A percentile compares a stretch with the other conserved stretches of the same genome.
phyloP scores from a whole-genome alignment of 2,329 filamentous ascomycete species.

The Neurospora sp. region DNA sequence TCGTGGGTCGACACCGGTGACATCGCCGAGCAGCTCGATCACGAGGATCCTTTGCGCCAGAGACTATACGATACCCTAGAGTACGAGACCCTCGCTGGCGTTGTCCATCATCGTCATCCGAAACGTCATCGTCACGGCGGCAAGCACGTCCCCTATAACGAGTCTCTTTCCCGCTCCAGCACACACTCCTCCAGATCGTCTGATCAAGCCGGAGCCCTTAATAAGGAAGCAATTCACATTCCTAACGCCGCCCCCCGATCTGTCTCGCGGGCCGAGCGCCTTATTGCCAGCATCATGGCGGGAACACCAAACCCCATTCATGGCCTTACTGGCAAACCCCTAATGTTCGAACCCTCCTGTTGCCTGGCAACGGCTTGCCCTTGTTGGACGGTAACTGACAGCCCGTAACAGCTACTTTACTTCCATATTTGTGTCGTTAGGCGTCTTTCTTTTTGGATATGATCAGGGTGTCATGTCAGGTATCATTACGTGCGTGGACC shows the following conservation, averaged over 20 bases:
- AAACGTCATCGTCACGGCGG: conserved; percentile 27
- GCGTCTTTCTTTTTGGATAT: conserved; percentile 83
- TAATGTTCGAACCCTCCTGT: conserved; percentile 53
- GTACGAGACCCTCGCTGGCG: conserved; percentile 46
- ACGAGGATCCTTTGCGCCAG: conserved; percentile 70
- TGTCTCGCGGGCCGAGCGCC: conserved; percentile 56
- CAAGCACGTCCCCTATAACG: conserved; percentile 62
- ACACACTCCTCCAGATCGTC: conserved; percentile 13
- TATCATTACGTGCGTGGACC: conserved; percentile 48
- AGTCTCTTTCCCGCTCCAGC: conserved; percentile 30
- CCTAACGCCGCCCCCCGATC: conserved; percentile 55
- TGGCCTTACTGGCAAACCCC: conserved; percentile 89
- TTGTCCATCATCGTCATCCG: conserved; percentile 35
- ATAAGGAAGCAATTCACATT: conserved; percentile 74
- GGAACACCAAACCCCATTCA: conserved; percentile 66
- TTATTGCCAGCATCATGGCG: conserved; percentile 79
- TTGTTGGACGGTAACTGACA: conserved; percentile 16
- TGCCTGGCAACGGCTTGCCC: not conserved
- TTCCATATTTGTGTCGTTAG: conserved; percentile 78
- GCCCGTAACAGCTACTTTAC: conserved; percentile 67
- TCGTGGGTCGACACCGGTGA: conserved; percentile 94
- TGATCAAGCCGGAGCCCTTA: conserved; percentile 33
- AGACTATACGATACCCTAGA: conserved; percentile 58
- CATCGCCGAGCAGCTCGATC: conserved; percentile 80
- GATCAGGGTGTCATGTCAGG: conserved; percentile 84